Evolutionary conservation across 257 asterid genomes (phyloP).

Genomic region (Voacanga thouarsii): DNA sequence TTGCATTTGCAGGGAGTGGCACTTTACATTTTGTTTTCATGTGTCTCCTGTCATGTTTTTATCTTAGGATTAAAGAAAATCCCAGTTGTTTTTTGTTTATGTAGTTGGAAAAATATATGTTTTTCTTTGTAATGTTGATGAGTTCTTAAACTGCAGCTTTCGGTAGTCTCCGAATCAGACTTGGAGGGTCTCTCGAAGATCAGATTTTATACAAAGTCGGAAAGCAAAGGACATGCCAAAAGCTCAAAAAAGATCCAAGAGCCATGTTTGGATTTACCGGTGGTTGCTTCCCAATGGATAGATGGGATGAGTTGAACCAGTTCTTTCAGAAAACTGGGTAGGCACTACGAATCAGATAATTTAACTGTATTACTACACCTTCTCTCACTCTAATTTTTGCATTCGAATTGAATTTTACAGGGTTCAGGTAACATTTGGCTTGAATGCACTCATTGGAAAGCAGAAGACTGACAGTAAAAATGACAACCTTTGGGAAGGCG

Average conservation of each 20-base stretch:
- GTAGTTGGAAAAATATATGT: background rate
- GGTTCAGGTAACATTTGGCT: constrained; percentile 58
- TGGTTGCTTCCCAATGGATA: constrained; percentile 13
- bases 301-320: constrained; percentile 11
- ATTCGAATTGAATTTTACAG: constrained; percentile 24
- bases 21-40: too few relatives aligned
- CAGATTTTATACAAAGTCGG: constrained; percentile 1
- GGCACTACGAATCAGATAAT: background rate
- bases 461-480: constrained; percentile 10
- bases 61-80: too few relatives aligned
- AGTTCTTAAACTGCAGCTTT: constrained; percentile 6
- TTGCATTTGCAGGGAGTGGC: too few relatives aligned
- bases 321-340: constrained; percentile 3
- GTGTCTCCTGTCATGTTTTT: too few relatives aligned
- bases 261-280: background rate
- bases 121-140: background rate
- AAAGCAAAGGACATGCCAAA: background rate
- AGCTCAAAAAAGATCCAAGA: background rate
- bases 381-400: background rate
- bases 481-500: constrained; percentile 49
- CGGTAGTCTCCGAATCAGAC: background rate
- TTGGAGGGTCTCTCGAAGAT: constrained; percentile 13
- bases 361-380: background rate
- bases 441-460: constrained; percentile 73
- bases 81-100: too few relatives aligned